A percentile compares a stretch with the other conserved stretches of the same genome.
These are phyloP conservation scores for Apium graveolens DNA, from an alignment of 129 eudicot species.

Conservation along the genomic window DNA sequence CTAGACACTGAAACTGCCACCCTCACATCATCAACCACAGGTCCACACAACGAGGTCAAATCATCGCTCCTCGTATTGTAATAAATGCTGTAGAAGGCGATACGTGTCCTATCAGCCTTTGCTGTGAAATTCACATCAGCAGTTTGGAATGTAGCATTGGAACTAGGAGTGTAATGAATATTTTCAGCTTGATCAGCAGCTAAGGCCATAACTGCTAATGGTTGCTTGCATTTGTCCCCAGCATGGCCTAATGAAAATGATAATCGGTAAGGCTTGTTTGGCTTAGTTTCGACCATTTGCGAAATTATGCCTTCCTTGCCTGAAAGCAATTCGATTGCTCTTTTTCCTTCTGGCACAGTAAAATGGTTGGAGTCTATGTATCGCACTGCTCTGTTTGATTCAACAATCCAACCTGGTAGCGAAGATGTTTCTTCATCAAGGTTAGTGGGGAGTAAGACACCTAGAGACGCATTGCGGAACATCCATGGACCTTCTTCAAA, in stretches of 20 bases:
- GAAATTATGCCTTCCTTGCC: slow-evolving; percentile 99
- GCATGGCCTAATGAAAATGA: slow-evolving; percentile 80
- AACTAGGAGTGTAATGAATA: slow-evolving; percentile 59
- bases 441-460: slow-evolving; percentile 93
- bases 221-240: slow-evolving; percentile 68
- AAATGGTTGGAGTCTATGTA: slow-evolving; percentile 83
- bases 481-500: slow-evolving; percentile 98
- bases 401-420: slow-evolving; percentile 95
- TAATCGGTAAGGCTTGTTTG: slow-evolving; percentile 66
- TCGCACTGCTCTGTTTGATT: slow-evolving; percentile 91
- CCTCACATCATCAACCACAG: slow-evolving; percentile 86
- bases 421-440: slow-evolving; percentile 85
- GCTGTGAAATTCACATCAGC: slow-evolving; percentile 78
- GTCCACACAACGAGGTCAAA: slow-evolving; percentile 91
- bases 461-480: slow-evolving; percentile 80
- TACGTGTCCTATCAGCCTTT: slow-evolving; percentile 77
- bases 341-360: slow-evolving; percentile 67
- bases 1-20: slow-evolving; percentile 42
- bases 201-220: slow-evolving; percentile 89
- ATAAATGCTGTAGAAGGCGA: slow-evolving; percentile 89
- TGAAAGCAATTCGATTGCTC: slow-evolving; percentile 81
- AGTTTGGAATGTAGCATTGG: slow-evolving; percentile 63
- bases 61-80: slow-evolving; percentile 92
- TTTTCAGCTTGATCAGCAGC: slow-evolving; percentile 97
- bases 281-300: slow-evolving; percentile 83